phyloP scores from a whole-genome alignment of 306 rosid species.

The Purshia tridentata region DNA sequence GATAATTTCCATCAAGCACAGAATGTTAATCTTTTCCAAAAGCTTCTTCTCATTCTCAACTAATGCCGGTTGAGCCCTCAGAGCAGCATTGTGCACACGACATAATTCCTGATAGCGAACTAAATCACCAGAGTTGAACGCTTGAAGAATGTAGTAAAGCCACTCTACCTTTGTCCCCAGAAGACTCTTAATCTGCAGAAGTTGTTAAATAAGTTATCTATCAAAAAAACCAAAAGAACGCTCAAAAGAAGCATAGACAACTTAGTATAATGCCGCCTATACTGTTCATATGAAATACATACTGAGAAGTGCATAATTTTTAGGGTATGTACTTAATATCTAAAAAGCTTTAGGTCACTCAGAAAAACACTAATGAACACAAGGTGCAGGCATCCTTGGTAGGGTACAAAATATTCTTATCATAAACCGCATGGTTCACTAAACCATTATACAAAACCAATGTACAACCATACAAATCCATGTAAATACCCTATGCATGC shows the following conservation, averaged over 20 bases:
- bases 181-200: conserved; percentile 75
- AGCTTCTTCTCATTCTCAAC: conserved; percentile 88
- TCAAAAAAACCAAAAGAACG: conserved; percentile 14
- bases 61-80: conserved; percentile 91
- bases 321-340: background rate
- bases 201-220: conserved; percentile 16
- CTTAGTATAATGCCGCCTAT: background rate
- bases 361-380: background rate
- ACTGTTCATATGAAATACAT: background rate
- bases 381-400: background rate
- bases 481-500: background rate
- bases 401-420: background rate
- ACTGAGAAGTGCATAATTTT: background rate
- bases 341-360: background rate
- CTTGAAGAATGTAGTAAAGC: conserved; percentile 97
- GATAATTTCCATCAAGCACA: conserved; percentile 98
- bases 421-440: background rate
- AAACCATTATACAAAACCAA: conserved; percentile 6
- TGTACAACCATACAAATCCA: background rate
- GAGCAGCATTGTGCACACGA: conserved; percentile 80
- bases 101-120: conserved; percentile 90
- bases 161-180: conserved; percentile 95
- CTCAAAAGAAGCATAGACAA: conserved; percentile 6
- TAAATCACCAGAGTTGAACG: conserved; percentile 92
- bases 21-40: conserved; percentile 92